phyloP scores from a whole-genome alignment of 108 stramenopile genomes.

The Poteriospumella lacustris region DNA sequence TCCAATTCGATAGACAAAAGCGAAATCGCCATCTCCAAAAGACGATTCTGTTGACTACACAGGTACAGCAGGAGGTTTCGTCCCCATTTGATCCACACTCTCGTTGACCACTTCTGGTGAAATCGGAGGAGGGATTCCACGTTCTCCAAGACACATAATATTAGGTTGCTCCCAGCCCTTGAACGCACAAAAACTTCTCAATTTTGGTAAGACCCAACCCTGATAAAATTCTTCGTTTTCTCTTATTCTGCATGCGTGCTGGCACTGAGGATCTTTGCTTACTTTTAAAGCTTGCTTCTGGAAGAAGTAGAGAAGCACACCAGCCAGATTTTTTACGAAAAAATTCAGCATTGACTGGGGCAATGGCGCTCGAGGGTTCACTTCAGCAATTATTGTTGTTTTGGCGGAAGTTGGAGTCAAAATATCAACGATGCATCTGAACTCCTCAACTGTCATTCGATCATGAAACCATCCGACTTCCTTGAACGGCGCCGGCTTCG shows the following conservation, averaged over 20 bases:
- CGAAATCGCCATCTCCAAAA: too few species aligned
- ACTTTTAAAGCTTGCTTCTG: constrained; percentile 66
- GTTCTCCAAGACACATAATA: not conserved
- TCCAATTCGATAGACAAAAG: too few species aligned
- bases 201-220: constrained; percentile 74
- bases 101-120: too few species aligned
- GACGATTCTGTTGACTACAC: too few species aligned
- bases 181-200: constrained; percentile 63
- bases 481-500: not conserved
- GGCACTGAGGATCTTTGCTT: constrained; percentile 61
- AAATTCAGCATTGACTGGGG: constrained; percentile 80
- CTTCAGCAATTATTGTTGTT: constrained; percentile 73
- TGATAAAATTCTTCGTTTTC: constrained; percentile 73
- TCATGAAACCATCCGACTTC: constrained; percentile 46
- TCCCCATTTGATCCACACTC: too few species aligned
- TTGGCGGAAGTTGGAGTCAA: constrained; percentile 65
- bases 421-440: constrained; percentile 65
- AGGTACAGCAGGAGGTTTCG: too few species aligned
- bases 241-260: constrained; percentile 70
- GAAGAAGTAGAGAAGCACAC: constrained; percentile 69
- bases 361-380: constrained; percentile 74
- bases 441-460: constrained; percentile 68
- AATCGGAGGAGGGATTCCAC: too few species aligned
- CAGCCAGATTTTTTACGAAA: constrained; percentile 78
- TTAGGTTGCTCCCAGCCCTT: constrained; percentile 57